A percentile compares a stretch with the other conserved stretches of the same genome.
Evolutionary conservation across 148 eudicot genomes (phyloP).

Genomic region (Polygonum maritimum): DNA sequence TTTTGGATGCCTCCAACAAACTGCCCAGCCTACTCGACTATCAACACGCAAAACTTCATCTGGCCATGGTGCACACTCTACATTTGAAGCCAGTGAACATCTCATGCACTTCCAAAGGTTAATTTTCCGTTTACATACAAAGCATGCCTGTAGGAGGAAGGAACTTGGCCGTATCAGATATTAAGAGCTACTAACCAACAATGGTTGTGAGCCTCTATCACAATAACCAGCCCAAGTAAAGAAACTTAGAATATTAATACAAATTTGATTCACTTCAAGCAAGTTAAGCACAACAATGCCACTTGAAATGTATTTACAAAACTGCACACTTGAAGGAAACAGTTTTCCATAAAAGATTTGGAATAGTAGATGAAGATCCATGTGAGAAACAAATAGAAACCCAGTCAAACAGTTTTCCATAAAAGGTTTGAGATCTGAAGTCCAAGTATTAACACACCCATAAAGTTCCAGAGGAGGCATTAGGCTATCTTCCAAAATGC

Average conservation of each 20-base stretch:
- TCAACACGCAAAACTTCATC: slow-evolving; percentile 41
- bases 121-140: slow-evolving; percentile 55
- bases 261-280: neutral
- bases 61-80: slow-evolving; percentile 79
- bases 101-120: slow-evolving; percentile 61
- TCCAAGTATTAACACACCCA: neutral
- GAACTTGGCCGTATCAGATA: neutral
- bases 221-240: neutral
- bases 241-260: neutral
- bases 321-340: neutral
- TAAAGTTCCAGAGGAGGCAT: neutral
- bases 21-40: slow-evolving; percentile 50
- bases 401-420: neutral
- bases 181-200: neutral
- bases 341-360: neutral
- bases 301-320: neutral
- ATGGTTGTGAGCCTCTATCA: neutral
- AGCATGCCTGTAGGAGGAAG: slow-evolving; percentile 54
- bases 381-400: neutral
- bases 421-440: neutral
- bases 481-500: neutral
- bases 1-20: slow-evolving; percentile 80
- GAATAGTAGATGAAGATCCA: neutral
- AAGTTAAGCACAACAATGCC: neutral
- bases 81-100: slow-evolving; percentile 75